Percentiles rank a stretch among this genome's conserved stretches.
These are phyloP conservation scores for Gossypium turneri DNA, from an alignment of 345 rosid species.

Conservation along the genomic window DNA sequence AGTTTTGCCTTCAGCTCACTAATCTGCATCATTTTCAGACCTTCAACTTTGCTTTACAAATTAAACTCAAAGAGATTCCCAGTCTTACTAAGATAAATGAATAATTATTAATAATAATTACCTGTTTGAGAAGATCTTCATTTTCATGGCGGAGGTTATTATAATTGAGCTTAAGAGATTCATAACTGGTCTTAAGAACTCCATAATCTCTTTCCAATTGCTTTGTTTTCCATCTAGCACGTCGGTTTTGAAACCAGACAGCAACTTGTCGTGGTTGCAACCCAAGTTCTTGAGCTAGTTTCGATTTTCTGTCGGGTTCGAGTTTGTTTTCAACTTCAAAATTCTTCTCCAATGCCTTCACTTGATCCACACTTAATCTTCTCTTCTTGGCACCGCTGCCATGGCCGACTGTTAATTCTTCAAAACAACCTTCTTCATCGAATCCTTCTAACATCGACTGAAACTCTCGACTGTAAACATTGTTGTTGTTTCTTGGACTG, in stretches of 20 bases:
- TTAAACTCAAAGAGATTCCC: background rate
- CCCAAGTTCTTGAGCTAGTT: slow-evolving; percentile 75
- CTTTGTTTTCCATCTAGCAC: slow-evolving; percentile 87
- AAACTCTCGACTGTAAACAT: slow-evolving; percentile 52
- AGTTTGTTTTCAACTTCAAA: slow-evolving; percentile 86
- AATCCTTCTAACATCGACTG: slow-evolving; percentile 76
- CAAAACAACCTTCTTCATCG: slow-evolving; percentile 77
- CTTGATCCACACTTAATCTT: slow-evolving; percentile 67
- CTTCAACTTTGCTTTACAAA: background rate
- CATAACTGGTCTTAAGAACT: slow-evolving; percentile 50
- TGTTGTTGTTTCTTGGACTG: slow-evolving; percentile 54
- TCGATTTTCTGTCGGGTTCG: slow-evolving; percentile 77
- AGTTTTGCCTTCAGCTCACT: slow-evolving; percentile 69
- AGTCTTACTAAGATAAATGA: background rate
- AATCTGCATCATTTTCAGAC: slow-evolving; percentile 39
- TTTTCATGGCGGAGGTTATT: slow-evolving; percentile 82
- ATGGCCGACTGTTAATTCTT: slow-evolving; percentile 46
- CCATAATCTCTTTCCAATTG: slow-evolving; percentile 73
- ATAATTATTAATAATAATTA: slow-evolving; percentile 14
- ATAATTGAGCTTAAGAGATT: slow-evolving; percentile 51
- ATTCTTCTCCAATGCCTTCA: slow-evolving; percentile 78
- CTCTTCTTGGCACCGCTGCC: slow-evolving; percentile 61
- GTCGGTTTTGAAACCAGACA: slow-evolving; percentile 90
- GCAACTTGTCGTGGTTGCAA: slow-evolving; percentile 87
- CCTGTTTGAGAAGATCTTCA: slow-evolving; percentile 80